Conservation (phyloP, 2,329 filamentous ascomycete species). For the Pseudophaeomoniella oleicola region DNA sequence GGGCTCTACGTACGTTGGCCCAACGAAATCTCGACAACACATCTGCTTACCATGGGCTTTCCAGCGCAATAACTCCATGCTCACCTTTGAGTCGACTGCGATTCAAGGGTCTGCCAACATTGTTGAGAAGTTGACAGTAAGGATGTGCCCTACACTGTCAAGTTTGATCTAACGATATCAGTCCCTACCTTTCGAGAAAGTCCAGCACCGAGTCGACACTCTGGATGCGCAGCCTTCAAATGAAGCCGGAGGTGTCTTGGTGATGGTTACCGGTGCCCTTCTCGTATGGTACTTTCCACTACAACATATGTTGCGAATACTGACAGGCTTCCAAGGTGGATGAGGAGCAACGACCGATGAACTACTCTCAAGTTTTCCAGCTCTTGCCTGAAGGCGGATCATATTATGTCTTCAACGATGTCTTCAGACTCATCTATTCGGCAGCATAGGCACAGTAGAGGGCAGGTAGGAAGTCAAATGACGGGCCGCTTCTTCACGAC, state of each 20-base stretch:
- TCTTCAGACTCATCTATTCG: conserved; percentile 76
- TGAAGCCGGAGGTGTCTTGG: conserved; percentile 51
- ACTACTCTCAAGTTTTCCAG: conserved; percentile 82
- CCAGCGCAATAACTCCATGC: conserved; percentile 72
- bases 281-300: conserved; percentile 41
- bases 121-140: conserved; percentile 66
- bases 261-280: conserved; percentile 77
- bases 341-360: conserved; percentile 73
- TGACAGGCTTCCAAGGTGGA: conserved; percentile 48
- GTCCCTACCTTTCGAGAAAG: conserved; percentile 66
- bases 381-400: conserved; percentile 56
- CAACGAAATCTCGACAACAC: conserved; percentile 2
- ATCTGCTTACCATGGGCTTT: conserved; percentile 3
- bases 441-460: conserved; percentile 8
- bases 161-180: conserved; percentile 21
- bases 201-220: conserved; percentile 63
- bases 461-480: too few species aligned
- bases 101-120: conserved; percentile 52
- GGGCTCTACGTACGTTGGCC: conserved; percentile 61
- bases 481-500: too few species aligned
- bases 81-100: conserved; percentile 73
- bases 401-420: conserved; percentile 85
- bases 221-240: conserved; percentile 70
- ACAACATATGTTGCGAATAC: conserved; percentile 1
- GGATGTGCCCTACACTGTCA: conserved; percentile 14